phyloP scores from a whole-genome alignment of 768 basidiomycete genomes.

The Rhizopogon vulgaris region DNA sequence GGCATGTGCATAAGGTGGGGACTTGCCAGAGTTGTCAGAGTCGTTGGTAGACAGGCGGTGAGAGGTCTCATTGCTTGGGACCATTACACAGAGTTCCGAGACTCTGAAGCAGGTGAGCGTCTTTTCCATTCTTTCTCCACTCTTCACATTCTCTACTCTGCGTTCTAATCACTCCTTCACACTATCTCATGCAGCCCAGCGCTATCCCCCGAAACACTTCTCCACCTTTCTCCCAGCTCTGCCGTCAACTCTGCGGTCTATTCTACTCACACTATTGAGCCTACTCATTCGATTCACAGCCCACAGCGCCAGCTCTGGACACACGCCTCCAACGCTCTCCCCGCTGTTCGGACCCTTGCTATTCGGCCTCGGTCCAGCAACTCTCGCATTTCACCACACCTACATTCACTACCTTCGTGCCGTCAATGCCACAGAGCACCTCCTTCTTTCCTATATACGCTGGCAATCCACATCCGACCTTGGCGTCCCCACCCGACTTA shows the following conservation, averaged over 20 bases:
- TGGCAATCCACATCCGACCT: slow-evolving; percentile 48
- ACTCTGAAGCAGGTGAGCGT: slow-evolving; percentile 71
- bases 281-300: slow-evolving; percentile 80
- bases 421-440: slow-evolving; percentile 85
- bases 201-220: slow-evolving; percentile 72
- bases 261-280: slow-evolving; percentile 68
- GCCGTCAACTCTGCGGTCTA: slow-evolving; percentile 46
- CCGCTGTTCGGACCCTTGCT: slow-evolving; percentile 85
- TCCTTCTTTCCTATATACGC: slow-evolving; percentile 86
- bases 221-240: slow-evolving; percentile 55
- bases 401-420: slow-evolving; percentile 74
- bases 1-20: slow-evolving; percentile 94
- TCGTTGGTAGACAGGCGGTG: slow-evolving; percentile 64
- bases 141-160: slow-evolving; percentile 15
- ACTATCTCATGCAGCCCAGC: slow-evolving; percentile 33
- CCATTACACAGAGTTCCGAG: slow-evolving; percentile 74
- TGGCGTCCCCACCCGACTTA: slow-evolving; percentile 78
- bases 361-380: slow-evolving; percentile 67
- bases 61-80: slow-evolving; percentile 86
- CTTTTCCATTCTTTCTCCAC: slow-evolving; percentile 10
- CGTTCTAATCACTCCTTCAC: slow-evolving; percentile 8
- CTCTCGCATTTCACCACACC: slow-evolving; percentile 46
- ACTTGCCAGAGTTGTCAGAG: slow-evolving; percentile 69
- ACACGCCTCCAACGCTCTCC: slow-evolving; percentile 86
- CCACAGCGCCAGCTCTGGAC: slow-evolving; percentile 78